Conservation (phyloP, 441 rosid species). For the Populus trichocarpa region DNA sequence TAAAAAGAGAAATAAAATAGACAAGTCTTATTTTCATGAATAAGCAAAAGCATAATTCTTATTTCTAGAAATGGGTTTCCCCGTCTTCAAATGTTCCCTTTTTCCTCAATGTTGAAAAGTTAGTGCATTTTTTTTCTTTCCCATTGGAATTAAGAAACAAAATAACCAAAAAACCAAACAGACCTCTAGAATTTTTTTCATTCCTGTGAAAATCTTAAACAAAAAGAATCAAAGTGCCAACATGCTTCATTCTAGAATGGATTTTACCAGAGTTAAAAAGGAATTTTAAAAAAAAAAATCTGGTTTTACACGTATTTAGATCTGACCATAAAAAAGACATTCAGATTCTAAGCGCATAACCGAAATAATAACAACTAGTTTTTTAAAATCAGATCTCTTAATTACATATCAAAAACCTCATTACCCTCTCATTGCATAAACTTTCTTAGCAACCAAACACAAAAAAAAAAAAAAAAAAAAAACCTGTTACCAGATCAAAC, state of each 20-base stretch:
- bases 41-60: neutral
- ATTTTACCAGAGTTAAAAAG: neutral
- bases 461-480: neutral
- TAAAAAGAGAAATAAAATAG: neutral
- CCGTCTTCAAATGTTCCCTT: neutral
- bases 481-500: conserved; percentile 10
- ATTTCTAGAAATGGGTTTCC: neutral
- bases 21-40: neutral
- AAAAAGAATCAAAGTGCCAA: neutral
- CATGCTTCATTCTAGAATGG: neutral
- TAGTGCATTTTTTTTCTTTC: neutral
- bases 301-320: conserved; percentile 12
- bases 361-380: neutral
- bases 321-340: conserved; percentile 14
- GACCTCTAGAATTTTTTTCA: neutral
- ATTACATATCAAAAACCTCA: neutral
- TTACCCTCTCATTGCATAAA: neutral
- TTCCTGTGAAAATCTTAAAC: neutral
- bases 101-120: neutral
- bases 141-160: neutral
- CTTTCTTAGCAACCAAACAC: conserved; percentile 21
- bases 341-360: neutral
- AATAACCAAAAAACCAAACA: neutral
- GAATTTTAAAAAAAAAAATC: neutral
- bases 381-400: conserved; percentile 22